Evolutionary conservation across 176 grass and related monocot genomes (phyloP).

Genomic region (Elaeis guineensis): DNA sequence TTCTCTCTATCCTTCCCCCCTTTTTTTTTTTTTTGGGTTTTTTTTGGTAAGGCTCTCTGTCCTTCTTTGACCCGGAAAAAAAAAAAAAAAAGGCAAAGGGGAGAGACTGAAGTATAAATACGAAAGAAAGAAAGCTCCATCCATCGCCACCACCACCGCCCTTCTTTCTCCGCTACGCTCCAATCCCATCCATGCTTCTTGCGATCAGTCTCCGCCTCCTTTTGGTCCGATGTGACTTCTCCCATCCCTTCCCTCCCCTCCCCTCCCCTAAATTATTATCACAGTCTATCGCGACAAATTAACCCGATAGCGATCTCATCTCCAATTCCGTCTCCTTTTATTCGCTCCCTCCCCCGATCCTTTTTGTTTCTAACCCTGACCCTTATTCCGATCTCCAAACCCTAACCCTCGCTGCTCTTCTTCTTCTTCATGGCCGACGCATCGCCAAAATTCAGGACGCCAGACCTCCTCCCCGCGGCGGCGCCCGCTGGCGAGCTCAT

Average conservation of each 20-base stretch:
- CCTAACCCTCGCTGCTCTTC: slow-evolving; percentile 4
- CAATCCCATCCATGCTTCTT: too few species aligned
- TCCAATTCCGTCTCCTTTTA: background rate
- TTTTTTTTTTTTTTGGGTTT: too few species aligned
- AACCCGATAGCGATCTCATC: background rate
- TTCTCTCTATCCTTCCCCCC: too few species aligned
- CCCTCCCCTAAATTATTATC: background rate
- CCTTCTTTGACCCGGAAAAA: too few species aligned
- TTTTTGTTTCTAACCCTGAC: slow-evolving; percentile 10
- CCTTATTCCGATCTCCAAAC: slow-evolving; percentile 1
- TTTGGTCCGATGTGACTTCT: background rate
- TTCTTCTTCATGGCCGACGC: background rate
- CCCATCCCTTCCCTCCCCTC: slow-evolving; percentile 16
- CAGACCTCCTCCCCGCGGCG: slow-evolving; percentile 4
- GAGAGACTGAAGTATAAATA: too few species aligned
- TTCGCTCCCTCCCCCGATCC: too few species aligned
- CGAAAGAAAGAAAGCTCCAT: too few species aligned
- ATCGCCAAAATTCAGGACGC: background rate
- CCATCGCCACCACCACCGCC: too few species aligned
- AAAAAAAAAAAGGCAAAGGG: too few species aligned
- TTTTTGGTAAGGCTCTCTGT: too few species aligned
- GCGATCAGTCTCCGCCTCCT: too few species aligned
- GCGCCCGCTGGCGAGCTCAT: slow-evolving; percentile 5
- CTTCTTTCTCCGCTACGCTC: too few species aligned
- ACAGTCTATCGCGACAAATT: slow-evolving; percentile 44